A percentile compares a stretch with the other conserved stretches of the same genome.
phyloP scores from a whole-genome alignment of 2,329 filamentous ascomycete genomes.

The Fusarium torulosum region DNA sequence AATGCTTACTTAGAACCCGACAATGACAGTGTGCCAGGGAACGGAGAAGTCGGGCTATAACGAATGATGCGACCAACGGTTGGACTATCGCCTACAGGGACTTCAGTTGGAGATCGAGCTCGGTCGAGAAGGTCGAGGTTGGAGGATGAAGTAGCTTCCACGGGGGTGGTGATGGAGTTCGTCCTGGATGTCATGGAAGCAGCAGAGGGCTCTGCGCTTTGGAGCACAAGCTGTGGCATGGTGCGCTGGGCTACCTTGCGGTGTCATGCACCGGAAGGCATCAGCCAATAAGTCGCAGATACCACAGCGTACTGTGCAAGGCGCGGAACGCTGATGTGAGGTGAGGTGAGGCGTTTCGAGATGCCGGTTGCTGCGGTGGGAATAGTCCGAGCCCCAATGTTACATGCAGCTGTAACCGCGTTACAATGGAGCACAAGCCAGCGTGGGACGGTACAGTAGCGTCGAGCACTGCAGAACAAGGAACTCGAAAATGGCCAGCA shows the following conservation, averaged over 20 bases:
- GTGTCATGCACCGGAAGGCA: conserved; percentile 48
- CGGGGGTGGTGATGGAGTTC: conserved; percentile 33
- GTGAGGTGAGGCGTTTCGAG: conserved; percentile 51
- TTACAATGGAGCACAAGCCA: conserved; percentile 35
- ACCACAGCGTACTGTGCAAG: conserved; percentile 15
- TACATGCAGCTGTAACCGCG: conserved; percentile 44
- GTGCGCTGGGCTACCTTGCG: conserved; percentile 55
- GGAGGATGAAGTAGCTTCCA: conserved; percentile 24
- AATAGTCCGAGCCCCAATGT: conserved; percentile 43
- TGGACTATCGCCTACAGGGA: conserved; percentile 59
- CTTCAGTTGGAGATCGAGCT: conserved; percentile 39
- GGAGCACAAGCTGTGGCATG: conserved; percentile 67
- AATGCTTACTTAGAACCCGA: conserved; percentile 49
- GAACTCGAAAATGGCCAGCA: conserved; percentile 10
- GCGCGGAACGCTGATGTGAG: conserved; percentile 39
- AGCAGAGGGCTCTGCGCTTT: conserved; percentile 56
- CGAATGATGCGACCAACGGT: conserved; percentile 57
- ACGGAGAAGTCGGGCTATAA: conserved; percentile 39
- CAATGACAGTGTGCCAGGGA: conserved; percentile 42
- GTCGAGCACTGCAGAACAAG: conserved; percentile 10
- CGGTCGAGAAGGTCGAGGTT: conserved; percentile 20
- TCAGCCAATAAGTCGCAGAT: conserved; percentile 46
- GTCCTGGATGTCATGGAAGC: conserved; percentile 34
- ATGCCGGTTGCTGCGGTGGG: conserved; percentile 48
- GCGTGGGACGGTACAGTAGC: conserved; percentile 27